Evolutionary conservation across 2,329 filamentous ascomycete species (phyloP).

Genomic region (Neurospora sp.): DNA sequence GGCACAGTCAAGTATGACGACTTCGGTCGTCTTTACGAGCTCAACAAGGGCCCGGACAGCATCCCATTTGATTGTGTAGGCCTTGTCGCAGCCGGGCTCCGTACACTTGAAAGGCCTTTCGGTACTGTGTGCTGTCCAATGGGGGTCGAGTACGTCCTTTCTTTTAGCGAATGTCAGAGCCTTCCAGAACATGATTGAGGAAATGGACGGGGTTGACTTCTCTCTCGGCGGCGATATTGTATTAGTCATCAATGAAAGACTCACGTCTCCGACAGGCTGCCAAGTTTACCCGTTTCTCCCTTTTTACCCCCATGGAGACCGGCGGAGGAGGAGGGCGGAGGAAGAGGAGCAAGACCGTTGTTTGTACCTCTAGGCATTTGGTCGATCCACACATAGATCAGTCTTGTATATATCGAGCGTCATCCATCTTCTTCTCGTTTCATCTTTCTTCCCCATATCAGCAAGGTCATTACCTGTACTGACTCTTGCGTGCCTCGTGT

Average conservation of each 20-base stretch:
- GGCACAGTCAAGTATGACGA: slow-evolving; percentile 85
- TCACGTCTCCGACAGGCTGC: slow-evolving; percentile 54
- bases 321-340: neutral
- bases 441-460: neutral
- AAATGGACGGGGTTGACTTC: slow-evolving; percentile 87
- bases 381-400: neutral
- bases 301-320: too few relatives aligned
- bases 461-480: neutral
- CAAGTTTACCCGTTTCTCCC: slow-evolving; percentile 25
- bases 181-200: slow-evolving; percentile 94
- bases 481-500: neutral
- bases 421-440: too few relatives aligned
- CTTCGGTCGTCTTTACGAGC: slow-evolving; percentile 75
- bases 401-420: neutral
- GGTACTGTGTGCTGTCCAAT: too few relatives aligned
- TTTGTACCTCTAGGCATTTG: neutral
- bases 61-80: too few relatives aligned
- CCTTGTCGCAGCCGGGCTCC: too few relatives aligned
- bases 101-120: too few relatives aligned
- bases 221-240: neutral
- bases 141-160: too few relatives aligned
- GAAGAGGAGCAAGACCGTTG: neutral
- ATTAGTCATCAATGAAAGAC: neutral
- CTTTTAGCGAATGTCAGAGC: slow-evolving; percentile 73
- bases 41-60: slow-evolving; percentile 64